Evolutionary conservation across 2,329 filamentous ascomycete genomes (phyloP), one percentile per base, ranked within the genome.

Genomic region (Xylaria sp.): DNA sequence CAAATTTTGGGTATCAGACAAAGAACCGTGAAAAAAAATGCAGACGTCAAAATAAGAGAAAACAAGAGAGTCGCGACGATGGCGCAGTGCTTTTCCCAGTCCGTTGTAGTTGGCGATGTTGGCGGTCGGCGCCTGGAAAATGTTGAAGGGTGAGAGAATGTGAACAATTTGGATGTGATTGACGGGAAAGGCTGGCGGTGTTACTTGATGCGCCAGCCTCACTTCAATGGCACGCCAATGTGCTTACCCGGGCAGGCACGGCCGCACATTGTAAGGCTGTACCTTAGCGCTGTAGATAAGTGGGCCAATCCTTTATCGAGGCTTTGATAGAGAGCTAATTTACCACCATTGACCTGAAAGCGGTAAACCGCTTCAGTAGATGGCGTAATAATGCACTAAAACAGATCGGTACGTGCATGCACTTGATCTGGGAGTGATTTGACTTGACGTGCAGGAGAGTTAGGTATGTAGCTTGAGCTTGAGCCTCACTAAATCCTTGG

Each of bases 131-230:
- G 56, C 20, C 12, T 39, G 28, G 57, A 20, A 55, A 18, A 46
- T 66, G 48, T n/a, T 23, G 13, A 37, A 48, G 25, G 44, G 18
- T 58, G 44, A 62, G 59, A 23, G 50, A 56, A 41, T 54, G 62
- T 66, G 63, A 54, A 69, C 67, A 66, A 63, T 59, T 69, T 66
- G 37, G 52, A 46, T 59, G 25, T 59, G 25, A 23, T 37, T 37
- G 39, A 31, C 20, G 39, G 20, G 55, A 58, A 57, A 65, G 61
- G 66, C 66, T 65, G 51, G 28, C 52, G n/a, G 28, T 13, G 15
- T 55, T 31, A 25, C 52, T 55, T 15, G n/a, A 58, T 64, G 62
- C 44, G 54, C 52, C 54, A 64, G 62, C 62, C 62, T 64, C 54
- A 64, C 54, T 46, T 57, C 5, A 28, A 41, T 6, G 12, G 52